These are phyloP conservation scores for Plasmodium reichenowi DNA, from an alignment of 169 alveolate genomes.

Conservation along the genomic window DNA sequence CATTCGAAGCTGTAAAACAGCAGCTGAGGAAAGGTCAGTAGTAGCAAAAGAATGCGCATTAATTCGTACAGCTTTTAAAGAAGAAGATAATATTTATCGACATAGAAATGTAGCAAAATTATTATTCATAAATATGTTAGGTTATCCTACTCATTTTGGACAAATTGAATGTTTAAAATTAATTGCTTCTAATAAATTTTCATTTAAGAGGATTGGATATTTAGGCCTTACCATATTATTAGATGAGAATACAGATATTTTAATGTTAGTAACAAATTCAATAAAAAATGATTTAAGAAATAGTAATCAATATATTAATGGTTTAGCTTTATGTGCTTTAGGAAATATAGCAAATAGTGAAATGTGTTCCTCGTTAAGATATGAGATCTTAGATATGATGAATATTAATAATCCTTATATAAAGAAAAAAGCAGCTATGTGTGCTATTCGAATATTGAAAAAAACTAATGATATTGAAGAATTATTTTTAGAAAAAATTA, in stretches of 20 bases:
- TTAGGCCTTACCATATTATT: constrained; percentile 96
- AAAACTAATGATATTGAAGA: constrained; percentile 85
- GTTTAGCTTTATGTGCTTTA: constrained; percentile 98
- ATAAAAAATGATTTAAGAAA: constrained; percentile 97
- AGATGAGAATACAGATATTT: constrained; percentile 98
- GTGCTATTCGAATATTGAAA: constrained; percentile 86
- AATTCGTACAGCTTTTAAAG: constrained; percentile 96
- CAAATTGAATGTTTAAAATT: constrained; percentile 98
- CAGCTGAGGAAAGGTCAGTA: constrained; percentile 99
- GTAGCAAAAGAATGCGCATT: constrained; percentile 98
- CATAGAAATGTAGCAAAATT: constrained; percentile 98
- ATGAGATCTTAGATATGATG: constrained; percentile 93
- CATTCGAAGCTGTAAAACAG: constrained; percentile 98
- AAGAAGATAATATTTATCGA: constrained; percentile 89
- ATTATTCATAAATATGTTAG: constrained; percentile 96
- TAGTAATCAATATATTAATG: constrained; percentile 94
- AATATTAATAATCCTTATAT: constrained; percentile 94
- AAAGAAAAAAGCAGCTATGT: constrained; percentile 96
- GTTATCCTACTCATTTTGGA: constrained; percentile 97
- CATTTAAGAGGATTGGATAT: constrained; percentile 98
- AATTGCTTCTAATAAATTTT: constrained; percentile 95
- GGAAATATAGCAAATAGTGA: constrained; percentile 98
- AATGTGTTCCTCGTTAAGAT: constrained; percentile 95
- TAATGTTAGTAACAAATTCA: constrained; percentile 97
- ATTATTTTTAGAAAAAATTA: constrained; percentile 91